Evolutionary conservation across 1,139 yeast species (phyloP).

Genomic region (Yamadazyma atmosphaerica): DNA sequence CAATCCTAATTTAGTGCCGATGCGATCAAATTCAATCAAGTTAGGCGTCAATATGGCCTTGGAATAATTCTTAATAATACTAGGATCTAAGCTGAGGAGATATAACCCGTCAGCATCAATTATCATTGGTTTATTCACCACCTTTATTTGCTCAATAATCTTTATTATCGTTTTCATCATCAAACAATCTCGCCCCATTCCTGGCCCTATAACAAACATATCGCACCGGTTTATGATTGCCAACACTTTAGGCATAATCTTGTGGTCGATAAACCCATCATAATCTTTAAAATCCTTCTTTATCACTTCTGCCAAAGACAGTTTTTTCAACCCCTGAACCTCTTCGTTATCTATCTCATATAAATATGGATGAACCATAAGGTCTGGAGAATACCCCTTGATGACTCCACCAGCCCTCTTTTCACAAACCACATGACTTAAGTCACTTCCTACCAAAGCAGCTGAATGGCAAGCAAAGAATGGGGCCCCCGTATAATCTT

Average conservation of each 20-base stretch:
- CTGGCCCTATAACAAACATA: constrained; percentile 89
- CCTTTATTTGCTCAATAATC: constrained; percentile 58
- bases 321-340: constrained; percentile 15
- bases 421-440: constrained; percentile 87
- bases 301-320: constrained; percentile 23
- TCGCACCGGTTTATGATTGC: constrained; percentile 66
- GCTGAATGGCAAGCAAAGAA: constrained; percentile 85
- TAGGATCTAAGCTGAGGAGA: constrained; percentile 58
- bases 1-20: constrained; percentile 48
- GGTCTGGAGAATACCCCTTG: constrained; percentile 85
- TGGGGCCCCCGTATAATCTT: constrained; percentile 97
- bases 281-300: constrained; percentile 18
- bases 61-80: constrained; percentile 47
- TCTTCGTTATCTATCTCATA: constrained; percentile 30
- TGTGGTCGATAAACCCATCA: constrained; percentile 35
- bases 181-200: constrained; percentile 77
- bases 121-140: constrained; percentile 60
- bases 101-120: constrained; percentile 89
- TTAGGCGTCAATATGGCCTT: constrained; percentile 84
- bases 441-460: constrained; percentile 82
- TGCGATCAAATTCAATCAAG: constrained; percentile 75
- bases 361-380: constrained; percentile 95
- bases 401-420: constrained; percentile 74
- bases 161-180: constrained; percentile 62
- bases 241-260: constrained; percentile 56